Conservation (phyloP, 148 eudicot species). For the Bassia scoparia region DNA sequence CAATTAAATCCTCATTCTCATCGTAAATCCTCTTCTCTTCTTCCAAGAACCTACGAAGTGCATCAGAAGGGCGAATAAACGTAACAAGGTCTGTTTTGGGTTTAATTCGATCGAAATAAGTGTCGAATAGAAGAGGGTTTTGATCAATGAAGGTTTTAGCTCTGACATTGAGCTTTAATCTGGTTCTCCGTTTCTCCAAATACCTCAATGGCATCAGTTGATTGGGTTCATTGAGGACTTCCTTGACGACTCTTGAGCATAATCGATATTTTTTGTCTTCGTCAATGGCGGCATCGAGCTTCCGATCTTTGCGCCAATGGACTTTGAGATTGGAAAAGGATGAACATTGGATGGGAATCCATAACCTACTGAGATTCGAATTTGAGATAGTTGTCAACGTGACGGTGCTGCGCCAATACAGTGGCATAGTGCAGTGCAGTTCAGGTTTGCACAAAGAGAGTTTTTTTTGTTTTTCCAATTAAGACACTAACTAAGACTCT, state of each 20-base stretch:
- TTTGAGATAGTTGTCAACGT: slow-evolving; percentile 1
- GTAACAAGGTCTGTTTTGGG: slow-evolving; percentile 56
- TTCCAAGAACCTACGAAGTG: slow-evolving; percentile 40
- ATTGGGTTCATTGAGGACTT: slow-evolving; percentile 70
- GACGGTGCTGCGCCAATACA: not conserved
- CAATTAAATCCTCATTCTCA: slow-evolving; percentile 47
- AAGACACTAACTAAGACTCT: too few relatives aligned
- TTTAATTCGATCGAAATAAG: slow-evolving; percentile 53
- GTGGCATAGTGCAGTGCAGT: slow-evolving; percentile 1
- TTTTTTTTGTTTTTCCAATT: too few relatives aligned
- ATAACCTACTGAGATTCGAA: slow-evolving; percentile 21
- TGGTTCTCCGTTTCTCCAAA: slow-evolving; percentile 57
- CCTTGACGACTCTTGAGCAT: slow-evolving; percentile 61
- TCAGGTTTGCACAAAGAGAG: not conserved
- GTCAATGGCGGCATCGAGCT: slow-evolving; percentile 60
- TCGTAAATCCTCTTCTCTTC: slow-evolving; percentile 42
- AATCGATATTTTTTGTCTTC: slow-evolving; percentile 60
- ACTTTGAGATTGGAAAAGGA: slow-evolving; percentile 73
- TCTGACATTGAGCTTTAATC: slow-evolving; percentile 43
- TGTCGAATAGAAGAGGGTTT: slow-evolving; percentile 63
- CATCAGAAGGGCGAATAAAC: slow-evolving; percentile 46
- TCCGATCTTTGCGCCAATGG: slow-evolving; percentile 63
- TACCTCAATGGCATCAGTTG: slow-evolving; percentile 58
- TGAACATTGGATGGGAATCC: slow-evolving; percentile 37
- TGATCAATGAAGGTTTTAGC: slow-evolving; percentile 44